Conservation (phyloP, 495 filamentous ascomycete genomes). For the Pyronema omphalodes region DNA sequence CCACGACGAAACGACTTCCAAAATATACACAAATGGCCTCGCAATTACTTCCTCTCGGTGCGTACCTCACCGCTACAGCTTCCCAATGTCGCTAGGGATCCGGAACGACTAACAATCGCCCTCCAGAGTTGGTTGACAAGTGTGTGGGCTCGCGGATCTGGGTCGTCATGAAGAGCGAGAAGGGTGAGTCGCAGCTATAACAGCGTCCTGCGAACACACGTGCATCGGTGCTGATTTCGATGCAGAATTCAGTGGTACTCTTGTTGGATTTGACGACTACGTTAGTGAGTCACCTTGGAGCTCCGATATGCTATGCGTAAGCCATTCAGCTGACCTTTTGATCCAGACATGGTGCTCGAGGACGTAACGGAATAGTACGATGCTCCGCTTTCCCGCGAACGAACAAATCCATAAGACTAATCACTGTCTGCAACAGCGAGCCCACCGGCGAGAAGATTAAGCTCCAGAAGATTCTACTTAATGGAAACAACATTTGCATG, state of each 20-base stretch:
- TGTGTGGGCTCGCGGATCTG: conserved; percentile 94
- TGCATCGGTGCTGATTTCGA: not conserved
- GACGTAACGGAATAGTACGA: conserved; percentile 93
- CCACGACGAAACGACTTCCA: not conserved
- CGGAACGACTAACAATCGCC: not conserved
- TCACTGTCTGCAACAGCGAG: conserved; percentile 39
- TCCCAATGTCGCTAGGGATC: conserved; percentile 5
- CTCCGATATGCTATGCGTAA: not conserved
- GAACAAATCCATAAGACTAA: not conserved
- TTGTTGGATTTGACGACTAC: conserved; percentile 95
- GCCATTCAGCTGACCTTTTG: conserved; percentile 3
- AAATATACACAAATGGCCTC: conserved; percentile 42
- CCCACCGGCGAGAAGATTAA: conserved; percentile 71
- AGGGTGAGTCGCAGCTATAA: conserved; percentile 38
- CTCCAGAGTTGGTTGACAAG: conserved; percentile 86
- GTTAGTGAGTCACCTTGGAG: conserved; percentile 58
- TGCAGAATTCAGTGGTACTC: conserved; percentile 78
- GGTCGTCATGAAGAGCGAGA: conserved; percentile 98
- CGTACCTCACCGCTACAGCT: conserved; percentile 2
- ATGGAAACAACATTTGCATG: conserved; percentile 99
- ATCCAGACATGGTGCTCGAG: conserved; percentile 85
- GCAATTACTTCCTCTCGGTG: conserved; percentile 64
- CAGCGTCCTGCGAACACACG: not conserved
- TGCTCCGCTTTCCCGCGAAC: not conserved
- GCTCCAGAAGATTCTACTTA: conserved; percentile 84